These are phyloP conservation scores for Apiospora koreana DNA, from an alignment of 2,329 filamentous ascomycete genomes.

Conservation along the genomic window DNA sequence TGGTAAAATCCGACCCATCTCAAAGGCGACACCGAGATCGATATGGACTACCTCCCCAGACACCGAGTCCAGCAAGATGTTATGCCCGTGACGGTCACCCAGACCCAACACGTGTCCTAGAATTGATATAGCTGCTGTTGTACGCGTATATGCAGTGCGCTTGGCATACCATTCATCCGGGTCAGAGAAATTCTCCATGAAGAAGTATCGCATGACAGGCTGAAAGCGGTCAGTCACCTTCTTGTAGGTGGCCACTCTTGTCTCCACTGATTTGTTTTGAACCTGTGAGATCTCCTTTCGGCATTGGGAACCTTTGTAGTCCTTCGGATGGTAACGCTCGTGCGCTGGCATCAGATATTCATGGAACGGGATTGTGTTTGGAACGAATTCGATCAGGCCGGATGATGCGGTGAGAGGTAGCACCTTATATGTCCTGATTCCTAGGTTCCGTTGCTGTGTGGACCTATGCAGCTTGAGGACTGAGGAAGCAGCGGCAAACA, in stretches of 20 bases:
- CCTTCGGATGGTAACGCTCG: constrained; percentile 80
- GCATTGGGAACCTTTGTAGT: constrained; percentile 74
- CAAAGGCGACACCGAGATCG: constrained; percentile 94
- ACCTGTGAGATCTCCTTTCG: constrained; percentile 77
- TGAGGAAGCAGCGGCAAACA: constrained; percentile 93
- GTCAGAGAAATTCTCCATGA: constrained; percentile 90
- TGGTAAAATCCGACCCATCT: constrained; percentile 91
- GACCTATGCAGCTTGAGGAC: constrained; percentile 82
- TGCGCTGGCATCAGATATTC: constrained; percentile 93
- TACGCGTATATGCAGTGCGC: constrained; percentile 87
- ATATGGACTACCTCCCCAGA: constrained; percentile 96
- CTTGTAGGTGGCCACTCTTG: constrained; percentile 73
- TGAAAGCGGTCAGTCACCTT: constrained; percentile 81
- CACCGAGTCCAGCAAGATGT: constrained; percentile 87
- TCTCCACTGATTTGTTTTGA: constrained; percentile 68
- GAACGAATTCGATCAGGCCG: constrained; percentile 96
- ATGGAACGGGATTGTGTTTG: constrained; percentile 87
- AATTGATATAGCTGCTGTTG: constrained; percentile 92
- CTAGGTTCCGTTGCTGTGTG: constrained; percentile 84
- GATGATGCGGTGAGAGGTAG: constrained; percentile 81
- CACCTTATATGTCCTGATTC: constrained; percentile 96
- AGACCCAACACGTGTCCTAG: constrained; percentile 90
- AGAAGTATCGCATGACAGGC: constrained; percentile 95
- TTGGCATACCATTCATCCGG: constrained; percentile 95
- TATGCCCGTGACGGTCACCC: constrained; percentile 93